Percentiles rank a stretch among this genome's conserved stretches.
These are phyloP conservation scores for Citrus glauca DNA, from an alignment of 345 rosid species.

Conservation along the genomic window DNA sequence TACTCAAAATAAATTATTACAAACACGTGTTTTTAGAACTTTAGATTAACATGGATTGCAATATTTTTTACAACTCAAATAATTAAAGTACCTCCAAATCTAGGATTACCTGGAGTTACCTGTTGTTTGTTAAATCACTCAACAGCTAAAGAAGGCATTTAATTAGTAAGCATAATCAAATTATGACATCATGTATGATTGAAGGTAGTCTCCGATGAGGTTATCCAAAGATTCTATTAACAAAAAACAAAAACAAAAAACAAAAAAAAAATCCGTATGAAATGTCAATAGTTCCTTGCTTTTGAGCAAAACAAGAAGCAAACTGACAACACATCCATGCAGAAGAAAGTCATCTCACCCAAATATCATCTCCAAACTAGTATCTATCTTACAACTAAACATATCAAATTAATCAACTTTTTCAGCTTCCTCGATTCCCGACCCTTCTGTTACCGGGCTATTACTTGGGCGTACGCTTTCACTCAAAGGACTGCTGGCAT, in stretches of 20 bases:
- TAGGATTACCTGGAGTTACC: too few species aligned
- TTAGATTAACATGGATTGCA: too few species aligned
- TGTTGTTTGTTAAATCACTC: too few species aligned
- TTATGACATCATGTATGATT: background rate
- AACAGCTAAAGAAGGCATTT: too few species aligned
- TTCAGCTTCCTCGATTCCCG: background rate
- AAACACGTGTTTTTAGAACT: too few species aligned
- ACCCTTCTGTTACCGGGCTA: background rate
- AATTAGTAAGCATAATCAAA: background rate
- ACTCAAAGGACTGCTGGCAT: conserved; percentile 3
- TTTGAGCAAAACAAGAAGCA: background rate
- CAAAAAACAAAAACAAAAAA: too few species aligned
- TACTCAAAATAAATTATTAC: too few species aligned
- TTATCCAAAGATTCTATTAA: too few species aligned
- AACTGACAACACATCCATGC: background rate
- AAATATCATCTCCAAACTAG: background rate
- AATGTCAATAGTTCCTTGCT: background rate
- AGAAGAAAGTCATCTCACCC: background rate
- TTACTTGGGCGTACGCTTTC: background rate
- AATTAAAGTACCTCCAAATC: too few species aligned
- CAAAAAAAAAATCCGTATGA: too few species aligned
- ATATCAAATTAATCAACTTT: background rate
- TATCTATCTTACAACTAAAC: background rate
- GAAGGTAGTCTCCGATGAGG: background rate
- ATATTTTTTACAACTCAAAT: too few species aligned